Percentiles rank a stretch among this genome's conserved stretches.
Conservation (phyloP, 805 yeast genomes). For the Clavispora asparagi region DNA sequence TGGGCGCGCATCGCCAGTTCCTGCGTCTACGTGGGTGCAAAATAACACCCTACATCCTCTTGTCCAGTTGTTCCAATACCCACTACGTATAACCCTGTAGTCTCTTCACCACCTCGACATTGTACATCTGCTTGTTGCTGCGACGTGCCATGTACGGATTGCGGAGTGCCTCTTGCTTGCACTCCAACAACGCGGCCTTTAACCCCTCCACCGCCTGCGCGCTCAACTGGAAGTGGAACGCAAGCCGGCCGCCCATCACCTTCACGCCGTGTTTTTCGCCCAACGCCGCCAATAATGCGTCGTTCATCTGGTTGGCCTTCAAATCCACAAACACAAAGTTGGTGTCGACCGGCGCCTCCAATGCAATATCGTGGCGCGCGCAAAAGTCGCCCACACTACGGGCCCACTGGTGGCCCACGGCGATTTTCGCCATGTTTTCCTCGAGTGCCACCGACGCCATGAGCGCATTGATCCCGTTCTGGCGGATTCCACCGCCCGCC, state of each 20-base stretch:
- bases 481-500: slow-evolving; percentile 91
- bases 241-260: slow-evolving; percentile 68
- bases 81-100: not conserved
- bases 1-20: too few relatives aligned
- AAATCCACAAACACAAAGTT: slow-evolving; percentile 78
- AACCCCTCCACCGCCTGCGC: slow-evolving; percentile 25
- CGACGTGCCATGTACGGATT: slow-evolving; percentile 38
- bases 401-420: slow-evolving; percentile 47
- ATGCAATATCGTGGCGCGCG: slow-evolving; percentile 44
- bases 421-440: slow-evolving; percentile 59
- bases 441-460: slow-evolving; percentile 81
- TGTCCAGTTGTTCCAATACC: not conserved
- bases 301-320: slow-evolving; percentile 48
- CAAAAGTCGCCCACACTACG: slow-evolving; percentile 51
- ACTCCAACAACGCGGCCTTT: slow-evolving; percentile 53
- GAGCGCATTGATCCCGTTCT: slow-evolving; percentile 71
- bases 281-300: slow-evolving; percentile 45
- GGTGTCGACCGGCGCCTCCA: slow-evolving; percentile 76
- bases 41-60: too few relatives aligned
- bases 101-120: slow-evolving; percentile 3
- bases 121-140: slow-evolving; percentile 7
- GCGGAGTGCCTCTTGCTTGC: slow-evolving; percentile 46
- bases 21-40: not conserved
- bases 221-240: slow-evolving; percentile 59
- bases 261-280: slow-evolving; percentile 59